Evolutionary conservation across 768 basidiomycete genomes (phyloP), one percentile per base, ranked within the genome.

Genomic region (Pisolithus marmoratus): DNA sequence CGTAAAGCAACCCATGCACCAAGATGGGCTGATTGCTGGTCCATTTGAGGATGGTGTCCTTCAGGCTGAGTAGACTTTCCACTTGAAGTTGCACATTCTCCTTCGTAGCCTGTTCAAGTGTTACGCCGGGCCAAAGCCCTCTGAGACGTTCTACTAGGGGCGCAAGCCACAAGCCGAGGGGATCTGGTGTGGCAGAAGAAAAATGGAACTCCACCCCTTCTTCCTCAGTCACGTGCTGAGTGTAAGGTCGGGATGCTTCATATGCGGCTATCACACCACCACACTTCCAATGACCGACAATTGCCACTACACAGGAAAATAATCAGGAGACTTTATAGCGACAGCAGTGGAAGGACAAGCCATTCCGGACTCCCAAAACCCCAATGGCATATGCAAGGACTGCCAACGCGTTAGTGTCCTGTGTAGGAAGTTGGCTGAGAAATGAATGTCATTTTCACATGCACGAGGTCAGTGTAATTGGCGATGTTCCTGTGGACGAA

Each of bases 401-500:
- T 2, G 90, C 79, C 49, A 82, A 69, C 12, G 77, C 80, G 59
- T 76, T 90, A 58, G 79, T 77, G 64, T 95, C 92, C 47, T 84
- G 63, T 5, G 76, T 70, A 53, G 79, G 83, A 60, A 91, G 78
- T 69, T 91, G 90, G 64, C 86, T 89, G 51, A 46, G 27, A 22
- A n/a, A 11, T 22, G 19, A 22, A 31, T 3, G 12, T 9, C 23
- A 27, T 24, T 38, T 37, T 19, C 38, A 15, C 8, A 17, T 12
- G 1, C 4, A 23, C n/a, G 40, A 31, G 8, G 2, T 15, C 20
- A 9, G 11, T 23, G 31, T 20, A 34, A 24, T 23, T 94, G 49
- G 90, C 92, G 57, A 94, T 84, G 68, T 94, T 94, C 44, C 92
- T 75, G 68, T 91, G 84, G 26, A 86, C 83, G 60, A 94, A 94